phyloP scores from a whole-genome alignment of 148 eudicot genomes.

The Amaranthus palmeri region DNA sequence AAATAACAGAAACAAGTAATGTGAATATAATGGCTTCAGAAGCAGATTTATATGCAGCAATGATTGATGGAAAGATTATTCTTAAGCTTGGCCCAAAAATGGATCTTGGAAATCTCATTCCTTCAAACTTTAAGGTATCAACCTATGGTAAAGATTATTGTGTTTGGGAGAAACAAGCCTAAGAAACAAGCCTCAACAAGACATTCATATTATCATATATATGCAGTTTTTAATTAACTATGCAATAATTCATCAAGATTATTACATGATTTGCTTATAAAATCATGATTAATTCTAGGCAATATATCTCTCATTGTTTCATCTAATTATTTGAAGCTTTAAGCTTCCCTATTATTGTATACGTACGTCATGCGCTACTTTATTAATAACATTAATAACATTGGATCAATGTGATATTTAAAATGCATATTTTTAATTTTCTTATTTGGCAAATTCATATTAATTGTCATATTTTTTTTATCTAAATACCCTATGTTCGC shows the following conservation, averaged over 20 bases:
- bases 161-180: conserved; percentile 24
- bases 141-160: conserved; percentile 15
- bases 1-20: conserved; percentile 16
- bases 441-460: too few relatives aligned
- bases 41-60: conserved; percentile 14
- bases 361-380: too few relatives aligned
- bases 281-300: too few relatives aligned
- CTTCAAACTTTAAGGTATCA: conserved; percentile 16
- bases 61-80: conserved; percentile 19
- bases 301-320: too few relatives aligned
- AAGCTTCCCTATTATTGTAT: too few relatives aligned
- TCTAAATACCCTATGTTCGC: too few relatives aligned
- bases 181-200: not conserved
- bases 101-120: conserved; percentile 24
- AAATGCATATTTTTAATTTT: too few relatives aligned
- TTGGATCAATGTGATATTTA: too few relatives aligned
- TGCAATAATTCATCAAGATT: not conserved
- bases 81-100: conserved; percentile 14
- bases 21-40: conserved; percentile 20
- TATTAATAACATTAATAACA: too few relatives aligned
- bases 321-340: too few relatives aligned
- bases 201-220: not conserved
- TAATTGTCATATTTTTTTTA: too few relatives aligned
- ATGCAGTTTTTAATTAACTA: not conserved
- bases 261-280: not conserved